These are phyloP conservation scores for Russula ochroleuca DNA, from an alignment of 768 basidiomycete species.

Conservation along the genomic window DNA sequence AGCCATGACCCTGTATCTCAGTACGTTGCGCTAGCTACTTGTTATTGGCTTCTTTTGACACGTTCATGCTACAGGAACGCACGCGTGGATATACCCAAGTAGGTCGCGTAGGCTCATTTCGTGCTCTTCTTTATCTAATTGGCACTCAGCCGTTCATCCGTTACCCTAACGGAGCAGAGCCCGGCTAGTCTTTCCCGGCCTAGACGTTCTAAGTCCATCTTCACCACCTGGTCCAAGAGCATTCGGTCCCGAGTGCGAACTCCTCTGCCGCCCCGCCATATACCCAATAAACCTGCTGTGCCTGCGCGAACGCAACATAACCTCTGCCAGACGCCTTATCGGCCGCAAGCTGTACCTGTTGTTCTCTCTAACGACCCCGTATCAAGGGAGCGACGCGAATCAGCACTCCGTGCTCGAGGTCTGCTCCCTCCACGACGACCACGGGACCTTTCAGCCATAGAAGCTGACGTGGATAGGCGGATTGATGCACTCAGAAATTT, in stretches of 20 bases:
- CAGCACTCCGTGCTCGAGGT: constrained; percentile 25
- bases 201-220: constrained; percentile 9
- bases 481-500: background rate
- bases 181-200: background rate
- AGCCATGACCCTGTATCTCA: background rate
- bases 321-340: background rate
- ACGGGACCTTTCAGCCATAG: constrained; percentile 19
- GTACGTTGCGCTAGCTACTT: constrained; percentile 1
- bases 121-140: background rate
- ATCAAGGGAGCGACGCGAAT: constrained; percentile 21
- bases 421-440: constrained; percentile 14
- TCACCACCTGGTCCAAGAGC: constrained; percentile 13
- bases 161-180: background rate
- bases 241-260: constrained; percentile 8
- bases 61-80: background rate
- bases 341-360: constrained; percentile 9
- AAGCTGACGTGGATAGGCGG: constrained; percentile 23
- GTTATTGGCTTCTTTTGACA: background rate
- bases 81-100: background rate
- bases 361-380: constrained; percentile 14
- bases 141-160: background rate
- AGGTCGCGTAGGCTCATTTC: background rate
- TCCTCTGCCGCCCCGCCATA: background rate
- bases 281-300: background rate
- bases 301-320: background rate